Base-by-base conservation (phyloP, 192 early-diverging fungal species). In the Coemansia sp. region DNA sequence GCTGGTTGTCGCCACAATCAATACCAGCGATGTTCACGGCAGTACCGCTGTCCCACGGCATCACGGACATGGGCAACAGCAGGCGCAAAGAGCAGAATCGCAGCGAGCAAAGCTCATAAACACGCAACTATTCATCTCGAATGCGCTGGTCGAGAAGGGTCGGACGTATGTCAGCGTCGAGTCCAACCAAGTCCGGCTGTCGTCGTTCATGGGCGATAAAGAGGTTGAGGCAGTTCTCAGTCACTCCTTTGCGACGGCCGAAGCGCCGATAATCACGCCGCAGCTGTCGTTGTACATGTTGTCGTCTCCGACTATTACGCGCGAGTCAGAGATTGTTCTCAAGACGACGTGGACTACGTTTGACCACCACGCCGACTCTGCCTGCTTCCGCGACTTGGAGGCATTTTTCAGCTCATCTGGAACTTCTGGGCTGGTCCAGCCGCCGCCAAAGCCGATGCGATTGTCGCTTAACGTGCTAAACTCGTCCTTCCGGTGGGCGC, bases 281-380 rank as follows among this genome's bases (percentile, higher is more conserved):
- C 80, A 83, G 59, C 39, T 83, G 35, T 77, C 80, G 21, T 53
- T 83, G 62, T 77, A 77, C 43, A 66, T 83, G 72, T 66, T 83
- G 42, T 75, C 80, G 5, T 71, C 80, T 65, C 75, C 80, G 55
- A 41, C 71, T 12, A 73, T 83, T 12, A 35, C 68, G 2, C 68
- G 74, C 21, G 80, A 77, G 62, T 77, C 80, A 2, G 80, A 83
- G 66, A 56, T 77, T 8, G 80, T 83, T 13, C 55, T 83, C 10
- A 77, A 83, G 61, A 69, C 72, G 0, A 42, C 80, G 23, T 83
- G 80, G 80, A 77, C 75, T 3, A 83, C 80, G 10, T 68, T 83
- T 39, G 80, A 83, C 43, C 77, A 69, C 47, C 31, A 59, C 33
- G 62, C 38, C 33, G 75, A 74, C 33, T 83, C 80, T 20, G 45